Evolutionary conservation across 345 rosid species (phyloP).

Genomic region (Syzygium grande): DNA sequence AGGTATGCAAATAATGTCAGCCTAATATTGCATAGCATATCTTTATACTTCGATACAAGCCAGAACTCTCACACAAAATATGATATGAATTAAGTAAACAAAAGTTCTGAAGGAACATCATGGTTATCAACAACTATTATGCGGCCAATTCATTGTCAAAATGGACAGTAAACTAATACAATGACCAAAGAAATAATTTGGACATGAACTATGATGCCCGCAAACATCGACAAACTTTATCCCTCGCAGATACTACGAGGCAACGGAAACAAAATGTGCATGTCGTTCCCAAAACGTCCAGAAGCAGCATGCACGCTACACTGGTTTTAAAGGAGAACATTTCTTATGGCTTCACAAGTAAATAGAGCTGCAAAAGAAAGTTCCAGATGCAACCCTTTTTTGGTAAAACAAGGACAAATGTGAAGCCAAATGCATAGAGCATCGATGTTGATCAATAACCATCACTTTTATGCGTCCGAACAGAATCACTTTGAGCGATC

Average conservation of each 20-base stretch:
- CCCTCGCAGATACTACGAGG: too few species aligned
- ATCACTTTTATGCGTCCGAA: background rate
- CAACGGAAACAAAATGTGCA: background rate
- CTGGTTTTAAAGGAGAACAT: constrained; percentile 65
- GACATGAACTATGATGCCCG: background rate
- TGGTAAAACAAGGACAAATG: background rate
- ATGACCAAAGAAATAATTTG: background rate
- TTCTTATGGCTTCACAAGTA: constrained; percentile 37
- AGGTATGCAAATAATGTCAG: background rate
- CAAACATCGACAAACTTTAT: background rate
- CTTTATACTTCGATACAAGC: background rate
- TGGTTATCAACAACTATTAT: background rate
- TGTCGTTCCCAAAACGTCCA: constrained; percentile 83
- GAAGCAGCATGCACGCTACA: constrained; percentile 30
- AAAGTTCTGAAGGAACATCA: background rate
- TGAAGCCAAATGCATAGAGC: background rate
- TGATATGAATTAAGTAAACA: background rate
- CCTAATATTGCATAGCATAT: background rate
- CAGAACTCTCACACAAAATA: background rate
- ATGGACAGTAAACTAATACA: background rate
- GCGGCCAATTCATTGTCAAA: background rate
- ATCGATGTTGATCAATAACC: background rate
- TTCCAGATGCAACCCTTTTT: background rate
- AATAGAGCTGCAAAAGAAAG: background rate
- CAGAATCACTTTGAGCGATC: background rate